Percentiles rank a stretch among this genome's conserved stretches.
Evolutionary conservation across 2,329 filamentous ascomycete species (phyloP).

Genomic region (Ophiostoma perfectum): DNA sequence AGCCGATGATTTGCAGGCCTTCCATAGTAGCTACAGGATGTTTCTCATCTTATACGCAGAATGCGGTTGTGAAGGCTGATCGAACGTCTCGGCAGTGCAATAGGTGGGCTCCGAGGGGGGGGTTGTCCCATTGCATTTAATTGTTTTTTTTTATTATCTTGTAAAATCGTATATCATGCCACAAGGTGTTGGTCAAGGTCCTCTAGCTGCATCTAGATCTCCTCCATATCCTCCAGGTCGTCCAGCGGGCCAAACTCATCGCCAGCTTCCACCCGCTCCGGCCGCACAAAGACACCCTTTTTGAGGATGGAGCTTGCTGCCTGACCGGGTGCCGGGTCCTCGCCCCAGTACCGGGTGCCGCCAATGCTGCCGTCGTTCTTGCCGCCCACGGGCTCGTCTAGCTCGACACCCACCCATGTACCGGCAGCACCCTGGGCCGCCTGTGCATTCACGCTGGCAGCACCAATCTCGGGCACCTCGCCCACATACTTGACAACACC

Average conservation of each 20-base stretch:
- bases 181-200: background rate
- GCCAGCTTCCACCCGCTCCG: conserved; percentile 71
- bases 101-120: too few species aligned
- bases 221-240: conserved; percentile 72
- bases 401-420: conserved; percentile 66
- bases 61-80: too few species aligned
- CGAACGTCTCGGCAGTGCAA: too few species aligned
- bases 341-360: conserved; percentile 63
- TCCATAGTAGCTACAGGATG: too few species aligned
- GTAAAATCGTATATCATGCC: background rate
- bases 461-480: conserved; percentile 61
- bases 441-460: conserved; percentile 10
- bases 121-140: too few species aligned
- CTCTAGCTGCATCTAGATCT: conserved; percentile 43
- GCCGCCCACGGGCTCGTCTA: conserved; percentile 77
- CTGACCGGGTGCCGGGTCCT: conserved; percentile 42
- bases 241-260: conserved; percentile 62
- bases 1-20: too few species aligned
- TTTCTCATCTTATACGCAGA: too few species aligned
- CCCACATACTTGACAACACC: conserved; percentile 69
- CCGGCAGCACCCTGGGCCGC: conserved; percentile 36
- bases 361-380: conserved; percentile 70
- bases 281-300: conserved; percentile 71
- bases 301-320: conserved; percentile 43
- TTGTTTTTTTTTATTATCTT: background rate